Percentiles rank a stretch among this genome's conserved stretches.
phyloP scores from a whole-genome alignment of 2,329 filamentous ascomycete species.

The Madurella fahalii region DNA sequence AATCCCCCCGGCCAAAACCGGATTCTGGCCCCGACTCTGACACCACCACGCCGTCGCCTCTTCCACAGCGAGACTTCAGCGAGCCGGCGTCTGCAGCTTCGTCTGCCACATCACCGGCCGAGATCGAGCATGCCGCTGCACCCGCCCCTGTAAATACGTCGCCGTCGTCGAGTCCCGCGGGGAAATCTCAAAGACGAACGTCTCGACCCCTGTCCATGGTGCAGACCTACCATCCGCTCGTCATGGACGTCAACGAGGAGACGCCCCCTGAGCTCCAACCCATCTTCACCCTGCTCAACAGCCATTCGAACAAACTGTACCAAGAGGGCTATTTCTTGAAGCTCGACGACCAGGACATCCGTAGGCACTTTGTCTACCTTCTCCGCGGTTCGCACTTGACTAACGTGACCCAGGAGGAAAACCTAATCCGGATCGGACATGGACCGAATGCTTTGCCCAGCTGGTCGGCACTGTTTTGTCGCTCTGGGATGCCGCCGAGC shows the following conservation, averaged over 20 bases:
- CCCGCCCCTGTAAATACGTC: conserved; percentile 37
- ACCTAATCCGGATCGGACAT: conserved; percentile 79
- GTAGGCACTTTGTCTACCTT: conserved; percentile 48
- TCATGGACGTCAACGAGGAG: conserved; percentile 81
- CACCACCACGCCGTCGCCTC: conserved; percentile 14
- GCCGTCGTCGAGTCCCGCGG: conserved; percentile 37
- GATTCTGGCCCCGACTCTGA: conserved; percentile 30
- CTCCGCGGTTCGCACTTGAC: conserved; percentile 17
- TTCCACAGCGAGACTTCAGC: conserved; percentile 19
- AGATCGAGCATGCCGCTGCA: conserved; percentile 39
- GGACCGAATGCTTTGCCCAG: conserved; percentile 96
- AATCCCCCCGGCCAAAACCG: conserved; percentile 28
- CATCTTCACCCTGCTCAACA: conserved; percentile 91
- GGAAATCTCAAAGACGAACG: conserved; percentile 41
- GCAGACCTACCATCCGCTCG: conserved; percentile 76
- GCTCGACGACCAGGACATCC: conserved; percentile 86
- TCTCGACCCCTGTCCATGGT: conserved; percentile 82
- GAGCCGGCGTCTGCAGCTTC: conserved; percentile 23
- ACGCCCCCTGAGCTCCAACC: conserved; percentile 90
- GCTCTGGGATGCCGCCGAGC: conserved; percentile 88
- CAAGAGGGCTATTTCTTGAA: conserved; percentile 98
- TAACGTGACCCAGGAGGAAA: conserved; percentile 64
- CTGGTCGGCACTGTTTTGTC: conserved; percentile 93
- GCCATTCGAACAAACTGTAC: conserved; percentile 93
- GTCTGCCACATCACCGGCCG: conserved; percentile 25